Evolutionary conservation across 1,139 yeast species (phyloP), one percentile per base, ranked within the genome.

Genomic region (Yamadazyma kanchanaburiensis): DNA sequence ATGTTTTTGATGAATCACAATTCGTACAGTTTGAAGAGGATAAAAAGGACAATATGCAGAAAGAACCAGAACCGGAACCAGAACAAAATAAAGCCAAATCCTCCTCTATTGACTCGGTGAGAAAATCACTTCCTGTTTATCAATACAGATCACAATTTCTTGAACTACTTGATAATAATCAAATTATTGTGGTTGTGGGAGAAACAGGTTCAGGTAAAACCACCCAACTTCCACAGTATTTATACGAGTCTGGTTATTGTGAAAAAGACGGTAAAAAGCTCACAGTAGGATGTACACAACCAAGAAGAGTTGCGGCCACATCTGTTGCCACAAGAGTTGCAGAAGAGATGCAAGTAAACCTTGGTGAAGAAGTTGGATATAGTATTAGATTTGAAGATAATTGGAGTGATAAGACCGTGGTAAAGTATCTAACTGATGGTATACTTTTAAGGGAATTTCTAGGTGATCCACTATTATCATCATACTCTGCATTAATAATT

Each of bases 161-260:
- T n/a, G 66, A 70, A 0, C 77, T 87, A 0, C 70, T 91, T 3
- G 51, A 55, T 13, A 58, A 71, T 11, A 75, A 84, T 46, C 95
- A 87, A 49, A 82, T 89, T 20, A 51, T 89, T 22, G 83, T 91
- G 24, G 83, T 91, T 27, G 96, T 91, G 21, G 98, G 98, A 37
- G 97, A 91, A 52, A 91, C 98, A 0, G 98, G 98, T 27, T 88
- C 96, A 0, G 98, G 98, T 45, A 91, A 91, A 48, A 91, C 98
- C 0, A 91, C 98, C 0, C 96, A 91, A 55, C 60, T 91, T 9
- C 96, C 97, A 0, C 97, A 91, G 47, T 91, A 79, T 49, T 61
- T 91, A 15, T 74, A 77, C 43, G 96, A 88, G 49, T 87, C 81
- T 12, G 96, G 96, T 0, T 84, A 80, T 43, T 69, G 87, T 5